These are phyloP conservation scores for Begonia masoniana DNA, from an alignment of 306 rosid genomes.

Conservation along the genomic window DNA sequence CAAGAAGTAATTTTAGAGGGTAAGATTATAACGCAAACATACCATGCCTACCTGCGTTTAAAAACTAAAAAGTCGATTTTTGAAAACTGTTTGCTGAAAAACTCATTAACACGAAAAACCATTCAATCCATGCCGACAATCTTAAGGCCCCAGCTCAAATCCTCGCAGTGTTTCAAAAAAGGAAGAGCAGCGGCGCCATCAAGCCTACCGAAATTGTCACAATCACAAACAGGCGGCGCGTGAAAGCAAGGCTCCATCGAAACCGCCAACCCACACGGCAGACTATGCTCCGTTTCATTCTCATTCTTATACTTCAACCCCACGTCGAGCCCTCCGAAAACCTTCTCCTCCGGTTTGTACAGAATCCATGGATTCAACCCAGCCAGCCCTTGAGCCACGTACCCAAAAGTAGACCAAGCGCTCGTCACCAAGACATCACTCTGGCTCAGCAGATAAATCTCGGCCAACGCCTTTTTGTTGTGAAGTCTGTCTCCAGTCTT, in stretches of 20 bases:
- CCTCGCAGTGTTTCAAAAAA: slow-evolving; percentile 9
- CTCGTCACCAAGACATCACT: slow-evolving; percentile 51
- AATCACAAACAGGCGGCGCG: slow-evolving; percentile 71
- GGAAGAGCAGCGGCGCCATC: slow-evolving; percentile 31
- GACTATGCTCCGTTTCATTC: slow-evolving; percentile 24
- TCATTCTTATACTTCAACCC: slow-evolving; percentile 7
- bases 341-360: slow-evolving; percentile 41
- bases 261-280: slow-evolving; percentile 43
- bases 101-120: too few relatives aligned
- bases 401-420: slow-evolving; percentile 78
- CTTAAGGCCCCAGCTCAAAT: slow-evolving; percentile 10
- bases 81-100: too few relatives aligned
- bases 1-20: too few relatives aligned
- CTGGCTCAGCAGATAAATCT: slow-evolving; percentile 55
- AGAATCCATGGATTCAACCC: slow-evolving; percentile 70
- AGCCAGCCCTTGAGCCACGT: slow-evolving; percentile 74
- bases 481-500: slow-evolving; percentile 37
- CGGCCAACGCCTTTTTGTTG: slow-evolving; percentile 58
- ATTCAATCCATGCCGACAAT: background rate
- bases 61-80: too few relatives aligned
- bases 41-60: too few relatives aligned
- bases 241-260: slow-evolving; percentile 84
- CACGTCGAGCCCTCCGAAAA: slow-evolving; percentile 2
- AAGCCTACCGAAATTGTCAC: slow-evolving; percentile 44
- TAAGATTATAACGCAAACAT: too few relatives aligned